Evolutionary conservation across 1,284 basidiomycete genomes (phyloP).

Genomic region (Gymnopus androsaceus): DNA sequence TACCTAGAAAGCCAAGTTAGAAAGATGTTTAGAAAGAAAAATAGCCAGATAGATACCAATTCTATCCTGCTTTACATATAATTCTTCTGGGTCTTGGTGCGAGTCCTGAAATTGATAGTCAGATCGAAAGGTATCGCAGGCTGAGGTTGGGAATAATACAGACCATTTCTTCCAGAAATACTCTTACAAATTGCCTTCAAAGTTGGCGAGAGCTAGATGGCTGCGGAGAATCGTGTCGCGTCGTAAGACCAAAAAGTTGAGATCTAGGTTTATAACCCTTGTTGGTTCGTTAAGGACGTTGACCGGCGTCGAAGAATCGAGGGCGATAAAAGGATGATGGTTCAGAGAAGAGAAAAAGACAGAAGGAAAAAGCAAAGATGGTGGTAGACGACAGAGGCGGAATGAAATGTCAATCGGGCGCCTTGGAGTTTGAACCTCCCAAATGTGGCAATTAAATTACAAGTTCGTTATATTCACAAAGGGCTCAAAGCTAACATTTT

Average conservation of each 20-base stretch:
- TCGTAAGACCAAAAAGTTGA: background rate
- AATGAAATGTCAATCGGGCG: background rate
- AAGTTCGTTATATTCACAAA: too few relatives aligned
- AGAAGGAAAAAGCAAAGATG: background rate
- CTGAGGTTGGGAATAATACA: background rate
- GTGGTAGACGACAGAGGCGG: slow-evolving; percentile 2
- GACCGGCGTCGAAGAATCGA: background rate
- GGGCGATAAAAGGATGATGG: background rate
- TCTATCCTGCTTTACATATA: slow-evolving; percentile 94
- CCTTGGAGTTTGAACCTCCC: slow-evolving; percentile 5
- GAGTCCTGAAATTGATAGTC: slow-evolving; percentile 50
- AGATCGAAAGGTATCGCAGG: slow-evolving; percentile 4
- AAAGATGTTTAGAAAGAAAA: slow-evolving; percentile 16
- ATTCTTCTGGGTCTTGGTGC: slow-evolving; percentile 87
- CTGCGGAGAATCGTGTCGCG: slow-evolving; percentile 3
- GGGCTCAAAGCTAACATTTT: too few relatives aligned
- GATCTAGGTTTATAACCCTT: too few relatives aligned
- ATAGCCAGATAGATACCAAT: slow-evolving; percentile 65
- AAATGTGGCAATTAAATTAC: slow-evolving; percentile 2
- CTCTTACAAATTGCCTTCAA: background rate
- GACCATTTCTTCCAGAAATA: background rate
- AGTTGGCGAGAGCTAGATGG: background rate
- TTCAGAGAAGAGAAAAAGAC: background rate
- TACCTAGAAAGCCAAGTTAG: slow-evolving; percentile 55
- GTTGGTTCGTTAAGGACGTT: background rate